Evolutionary conservation across 495 filamentous ascomycete species (phyloP), one percentile per base, ranked within the genome.

Genomic region (Choiromyces venosus): DNA sequence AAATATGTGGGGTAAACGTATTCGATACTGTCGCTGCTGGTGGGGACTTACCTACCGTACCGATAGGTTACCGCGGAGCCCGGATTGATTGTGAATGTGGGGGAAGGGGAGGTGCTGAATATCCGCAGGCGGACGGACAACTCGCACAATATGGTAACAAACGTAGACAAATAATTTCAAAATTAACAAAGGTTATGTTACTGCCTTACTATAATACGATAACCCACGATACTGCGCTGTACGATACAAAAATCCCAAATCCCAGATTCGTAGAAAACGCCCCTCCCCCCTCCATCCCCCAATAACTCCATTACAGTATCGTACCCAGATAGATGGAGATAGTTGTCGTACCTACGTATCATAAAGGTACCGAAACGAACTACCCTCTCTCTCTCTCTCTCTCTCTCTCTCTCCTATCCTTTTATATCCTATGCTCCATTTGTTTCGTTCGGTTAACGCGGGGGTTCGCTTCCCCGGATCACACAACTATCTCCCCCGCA

Each of bases 1-100:
- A 29, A 61, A 61, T 61, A 61, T 61, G 52, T 61, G 52, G 52
- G 52, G 52, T 61, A 61, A 61, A 61, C 52, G 52, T 61, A 61
- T 61, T 61, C 52, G 25, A 8, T 61, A 12, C 25, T 16, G 52
- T 9, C 29, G n/a, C 25, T 61, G 25, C n/a, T n/a, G n/a, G n/a
- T n/a, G 52, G 52, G 25, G 4, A 33, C 18, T 33, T 33, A 29
- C 29, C 10, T 14, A 5, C 25, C 18, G 3, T 61, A 61, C 52
- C 52, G 52, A 61, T 61, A 33, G 52, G 52, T 61, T 61, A 29
- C 25, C 52, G 5, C 4, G 46, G 25, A 18, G 25, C 25, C 25
- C 25, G 33, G 52, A 25, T 61, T 3, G 52, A 61, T 61, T 61
- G 12, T 10, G 52, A 61, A 61, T 61, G 25, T 18, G 14, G 52